phyloP scores from a whole-genome alignment of 805 yeast species.

The Saturnispora halmiae region DNA sequence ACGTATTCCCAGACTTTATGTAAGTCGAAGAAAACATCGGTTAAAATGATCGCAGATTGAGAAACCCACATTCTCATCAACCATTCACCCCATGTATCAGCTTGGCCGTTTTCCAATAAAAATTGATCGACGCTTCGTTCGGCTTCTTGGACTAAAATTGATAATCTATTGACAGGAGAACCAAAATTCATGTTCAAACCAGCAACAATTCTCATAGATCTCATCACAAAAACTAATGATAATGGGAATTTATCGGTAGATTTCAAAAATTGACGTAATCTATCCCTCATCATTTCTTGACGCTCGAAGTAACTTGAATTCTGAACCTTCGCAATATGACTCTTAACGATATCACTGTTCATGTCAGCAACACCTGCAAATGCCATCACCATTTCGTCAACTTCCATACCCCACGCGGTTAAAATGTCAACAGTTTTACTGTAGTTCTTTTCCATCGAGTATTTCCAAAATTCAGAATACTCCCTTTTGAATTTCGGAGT shows the following conservation, averaged over 20 bases:
- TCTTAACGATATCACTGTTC: conserved; percentile 28
- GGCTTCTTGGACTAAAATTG: conserved; percentile 53
- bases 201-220: conserved; percentile 70
- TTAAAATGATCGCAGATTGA: conserved; percentile 12
- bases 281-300: conserved; percentile 35
- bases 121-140: conserved; percentile 18
- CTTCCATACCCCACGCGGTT: conserved; percentile 58
- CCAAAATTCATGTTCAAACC: conserved; percentile 56
- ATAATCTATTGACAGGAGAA: conserved; percentile 67
- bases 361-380: conserved; percentile 17
- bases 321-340: conserved; percentile 22
- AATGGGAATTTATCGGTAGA: conserved; percentile 62
- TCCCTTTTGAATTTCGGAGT: conserved; percentile 41
- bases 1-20: conserved; percentile 12
- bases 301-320: conserved; percentile 32
- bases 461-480: conserved; percentile 57
- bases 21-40: conserved; percentile 12
- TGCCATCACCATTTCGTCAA: conserved; percentile 51
- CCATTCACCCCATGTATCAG: conserved; percentile 14
- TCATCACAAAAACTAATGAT: conserved; percentile 52
- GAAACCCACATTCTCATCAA: conserved; percentile 16
- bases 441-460: conserved; percentile 44
- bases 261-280: conserved; percentile 45
- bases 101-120: conserved; percentile 10
- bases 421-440: conserved; percentile 41